These are phyloP conservation scores for Sungouiella blattae DNA, from an alignment of 805 yeast genomes.

Conservation along the genomic window DNA sequence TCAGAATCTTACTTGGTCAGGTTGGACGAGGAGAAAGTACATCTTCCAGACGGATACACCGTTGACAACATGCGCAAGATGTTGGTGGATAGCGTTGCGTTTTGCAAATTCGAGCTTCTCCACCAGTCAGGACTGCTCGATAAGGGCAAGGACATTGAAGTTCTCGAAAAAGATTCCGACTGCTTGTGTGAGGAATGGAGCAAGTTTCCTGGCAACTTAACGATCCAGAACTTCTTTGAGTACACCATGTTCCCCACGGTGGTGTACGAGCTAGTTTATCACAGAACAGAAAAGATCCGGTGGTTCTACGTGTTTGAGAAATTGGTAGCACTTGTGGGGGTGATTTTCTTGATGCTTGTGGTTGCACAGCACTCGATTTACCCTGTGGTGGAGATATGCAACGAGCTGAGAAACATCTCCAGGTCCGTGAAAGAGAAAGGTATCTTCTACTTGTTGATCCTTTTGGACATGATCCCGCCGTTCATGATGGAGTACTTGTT, in stretches of 20 bases:
- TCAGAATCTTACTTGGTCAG: conserved; percentile 39
- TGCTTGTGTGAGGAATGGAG: conserved; percentile 13
- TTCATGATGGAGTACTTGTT: conserved; percentile 73
- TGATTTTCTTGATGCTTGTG: conserved; percentile 75
- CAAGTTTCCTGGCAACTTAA: conserved; percentile 72
- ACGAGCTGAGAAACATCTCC: conserved; percentile 41
- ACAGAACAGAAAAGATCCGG: conserved; percentile 68
- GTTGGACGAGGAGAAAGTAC: conserved; percentile 17
- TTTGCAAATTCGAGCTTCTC: conserved; percentile 69
- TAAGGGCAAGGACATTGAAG: conserved; percentile 12
- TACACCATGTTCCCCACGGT: conserved; percentile 88
- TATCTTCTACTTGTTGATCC: conserved; percentile 50
- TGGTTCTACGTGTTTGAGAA: conserved; percentile 68
- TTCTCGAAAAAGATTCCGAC: conserved; percentile 9
- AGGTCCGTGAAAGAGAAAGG: conserved; percentile 46
- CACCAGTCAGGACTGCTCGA: conserved; percentile 42
- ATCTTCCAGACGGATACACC: conserved; percentile 30
- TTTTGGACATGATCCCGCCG: conserved; percentile 75
- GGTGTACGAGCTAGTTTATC: conserved; percentile 79
- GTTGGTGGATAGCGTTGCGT: conserved; percentile 48
- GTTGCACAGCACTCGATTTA: conserved; percentile 73
- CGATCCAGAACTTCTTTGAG: conserved; percentile 60
- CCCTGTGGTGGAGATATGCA: conserved; percentile 65
- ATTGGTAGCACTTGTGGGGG: conserved; percentile 79
- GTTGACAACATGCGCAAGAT: conserved; percentile 17